Conservation (phyloP, 169 alveolate species). For the Plasmodium cynomolgi region DNA sequence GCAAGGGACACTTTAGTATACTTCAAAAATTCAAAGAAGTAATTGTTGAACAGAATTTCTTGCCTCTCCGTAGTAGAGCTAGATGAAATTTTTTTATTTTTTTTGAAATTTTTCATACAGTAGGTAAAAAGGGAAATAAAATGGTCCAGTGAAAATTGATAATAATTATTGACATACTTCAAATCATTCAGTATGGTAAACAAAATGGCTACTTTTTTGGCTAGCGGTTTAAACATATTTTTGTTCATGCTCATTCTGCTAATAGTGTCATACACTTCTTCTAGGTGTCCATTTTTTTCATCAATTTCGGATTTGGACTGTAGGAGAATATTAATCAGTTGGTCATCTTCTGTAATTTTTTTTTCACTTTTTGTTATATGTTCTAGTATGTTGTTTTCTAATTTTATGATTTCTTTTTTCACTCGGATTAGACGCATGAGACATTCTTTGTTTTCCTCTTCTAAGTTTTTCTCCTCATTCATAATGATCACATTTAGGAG, state of each 20-base stretch:
- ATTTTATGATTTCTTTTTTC: slow-evolving; percentile 66
- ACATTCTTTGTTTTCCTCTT: slow-evolving; percentile 61
- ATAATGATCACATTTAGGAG: slow-evolving; percentile 51
- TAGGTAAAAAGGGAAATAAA: slow-evolving; percentile 48
- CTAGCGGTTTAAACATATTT: slow-evolving; percentile 48
- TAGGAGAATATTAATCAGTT: slow-evolving; percentile 63
- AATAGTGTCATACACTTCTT: slow-evolving; percentile 69
- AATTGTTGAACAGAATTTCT: slow-evolving; percentile 48
- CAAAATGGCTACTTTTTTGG: slow-evolving; percentile 66
- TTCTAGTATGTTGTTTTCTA: slow-evolving; percentile 66
- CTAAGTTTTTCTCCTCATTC: slow-evolving; percentile 53
- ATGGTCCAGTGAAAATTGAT: slow-evolving; percentile 54
- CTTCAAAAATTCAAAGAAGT: slow-evolving; percentile 68
- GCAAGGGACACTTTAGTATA: slow-evolving; percentile 67
- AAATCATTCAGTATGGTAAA: slow-evolving; percentile 68
- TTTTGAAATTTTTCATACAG: slow-evolving; percentile 7
- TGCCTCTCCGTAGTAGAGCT: slow-evolving; percentile 43
- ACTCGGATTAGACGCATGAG: slow-evolving; percentile 33
- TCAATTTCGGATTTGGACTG: slow-evolving; percentile 66
- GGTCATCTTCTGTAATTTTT: slow-evolving; percentile 72
- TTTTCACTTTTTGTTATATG: slow-evolving; percentile 57
- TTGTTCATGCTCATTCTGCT: slow-evolving; percentile 41
- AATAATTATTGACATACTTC: slow-evolving; percentile 61
- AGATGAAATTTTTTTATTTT: slow-evolving; percentile 31
- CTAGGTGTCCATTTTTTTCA: slow-evolving; percentile 54